Evolutionary conservation across 2,329 filamentous ascomycete genomes (phyloP).

Genomic region (Didymella pomorum): DNA sequence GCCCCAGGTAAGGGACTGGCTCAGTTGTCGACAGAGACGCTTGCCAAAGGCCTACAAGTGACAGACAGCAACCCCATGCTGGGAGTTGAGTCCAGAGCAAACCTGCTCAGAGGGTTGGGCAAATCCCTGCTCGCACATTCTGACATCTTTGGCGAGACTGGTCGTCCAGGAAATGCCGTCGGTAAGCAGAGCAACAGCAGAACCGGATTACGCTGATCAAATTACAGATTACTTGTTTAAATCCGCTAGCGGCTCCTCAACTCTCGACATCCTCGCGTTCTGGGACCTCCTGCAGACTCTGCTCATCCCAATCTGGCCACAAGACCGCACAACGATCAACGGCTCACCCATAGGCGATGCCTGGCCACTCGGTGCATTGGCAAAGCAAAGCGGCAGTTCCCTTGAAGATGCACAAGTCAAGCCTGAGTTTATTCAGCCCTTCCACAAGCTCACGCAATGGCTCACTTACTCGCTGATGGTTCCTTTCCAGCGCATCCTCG

Average conservation of each 20-base stretch:
- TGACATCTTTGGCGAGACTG: conserved; percentile 81
- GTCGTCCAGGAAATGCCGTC: conserved; percentile 89
- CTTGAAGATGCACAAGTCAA: conserved; percentile 40
- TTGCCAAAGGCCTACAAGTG: conserved; percentile 84
- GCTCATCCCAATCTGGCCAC: conserved; percentile 85
- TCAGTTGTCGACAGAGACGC: conserved; percentile 72
- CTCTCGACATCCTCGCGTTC: conserved; percentile 77
- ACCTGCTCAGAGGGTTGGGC: conserved; percentile 76
- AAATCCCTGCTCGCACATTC: conserved; percentile 74
- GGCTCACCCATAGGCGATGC: conserved; percentile 87
- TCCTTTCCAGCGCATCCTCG: conserved; percentile 82
- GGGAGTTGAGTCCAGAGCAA: conserved; percentile 82
- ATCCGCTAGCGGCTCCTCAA: conserved; percentile 28
- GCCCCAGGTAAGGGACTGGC: conserved; percentile 66
- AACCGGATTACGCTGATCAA: background rate
- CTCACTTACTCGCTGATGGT: conserved; percentile 93
- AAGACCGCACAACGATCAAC: conserved; percentile 82
- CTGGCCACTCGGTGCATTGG: conserved; percentile 85
- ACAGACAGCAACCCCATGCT: conserved; percentile 75
- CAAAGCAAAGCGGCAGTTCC: conserved; percentile 64
- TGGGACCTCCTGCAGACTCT: conserved; percentile 91
- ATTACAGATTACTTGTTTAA: conserved; percentile 27
- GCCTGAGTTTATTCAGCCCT: conserved; percentile 84
- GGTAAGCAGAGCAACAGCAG: conserved; percentile 61
- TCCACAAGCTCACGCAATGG: conserved; percentile 93